phyloP scores from a whole-genome alignment of 352 stramenopile genomes.

The Achlya hypogyna region DNA sequence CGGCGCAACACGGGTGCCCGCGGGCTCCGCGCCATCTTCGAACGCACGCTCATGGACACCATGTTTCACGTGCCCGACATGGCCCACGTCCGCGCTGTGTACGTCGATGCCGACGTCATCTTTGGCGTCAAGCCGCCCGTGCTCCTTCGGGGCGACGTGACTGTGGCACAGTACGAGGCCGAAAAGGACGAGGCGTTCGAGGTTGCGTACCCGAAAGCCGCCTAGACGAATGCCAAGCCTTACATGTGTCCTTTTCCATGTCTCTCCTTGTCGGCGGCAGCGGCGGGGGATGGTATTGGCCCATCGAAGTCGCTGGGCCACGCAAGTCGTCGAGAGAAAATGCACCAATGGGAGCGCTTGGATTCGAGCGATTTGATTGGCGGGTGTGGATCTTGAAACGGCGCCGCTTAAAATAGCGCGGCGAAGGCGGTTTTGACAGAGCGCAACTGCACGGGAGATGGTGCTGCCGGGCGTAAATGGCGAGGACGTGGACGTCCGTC shows the following conservation, averaged over 20 bases:
- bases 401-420: neutral
- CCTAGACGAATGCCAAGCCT: neutral
- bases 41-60: slow-evolving; percentile 91
- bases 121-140: slow-evolving; percentile 84
- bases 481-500: slow-evolving; percentile 41
- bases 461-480: neutral
- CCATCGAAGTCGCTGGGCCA: too few relatives aligned
- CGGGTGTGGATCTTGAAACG: neutral
- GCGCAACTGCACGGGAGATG: slow-evolving; percentile 10
- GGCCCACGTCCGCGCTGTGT: slow-evolving; percentile 87
- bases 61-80: slow-evolving; percentile 95
- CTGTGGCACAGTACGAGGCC: slow-evolving; percentile 65
- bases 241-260: neutral
- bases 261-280: neutral
- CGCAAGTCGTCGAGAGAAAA: too few relatives aligned
- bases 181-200: slow-evolving; percentile 41
- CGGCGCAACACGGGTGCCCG: slow-evolving; percentile 93
- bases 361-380: too few relatives aligned
- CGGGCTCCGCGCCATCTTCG: slow-evolving; percentile 93
- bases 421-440: neutral
- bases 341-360: too few relatives aligned
- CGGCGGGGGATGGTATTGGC: too few relatives aligned
- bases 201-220: slow-evolving; percentile 31
- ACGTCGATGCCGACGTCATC: slow-evolving; percentile 90
- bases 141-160: slow-evolving; percentile 67